These are phyloP conservation scores for Cladophialophora bantiana DNA, from an alignment of 2,329 filamentous ascomycete species.

Conservation along the genomic window DNA sequence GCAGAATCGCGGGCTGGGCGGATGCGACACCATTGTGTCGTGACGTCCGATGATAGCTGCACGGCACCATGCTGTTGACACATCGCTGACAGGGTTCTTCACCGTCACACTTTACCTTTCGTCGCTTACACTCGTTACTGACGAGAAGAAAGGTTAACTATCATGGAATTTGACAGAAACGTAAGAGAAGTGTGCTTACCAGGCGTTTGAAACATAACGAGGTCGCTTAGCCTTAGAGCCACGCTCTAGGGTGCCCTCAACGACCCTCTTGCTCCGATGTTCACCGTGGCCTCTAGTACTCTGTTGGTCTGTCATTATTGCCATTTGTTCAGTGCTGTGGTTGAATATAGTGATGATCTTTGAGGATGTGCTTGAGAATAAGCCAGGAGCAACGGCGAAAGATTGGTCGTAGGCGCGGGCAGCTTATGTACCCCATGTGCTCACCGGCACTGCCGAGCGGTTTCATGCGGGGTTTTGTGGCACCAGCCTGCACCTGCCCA, in stretches of 20 bases:
- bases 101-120: conserved; percentile 78
- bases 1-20: not conserved
- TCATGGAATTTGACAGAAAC: not conserved
- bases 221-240: conserved; percentile 6
- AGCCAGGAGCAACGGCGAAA: too few relatives aligned
- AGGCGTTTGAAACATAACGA: conserved; percentile 23
- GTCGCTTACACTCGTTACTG: conserved; percentile 76
- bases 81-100: conserved; percentile 72
- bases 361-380: not conserved
- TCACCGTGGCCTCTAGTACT: not conserved
- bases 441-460: too few relatives aligned
- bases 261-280: not conserved
- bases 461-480: too few relatives aligned
- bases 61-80: conserved; percentile 40
- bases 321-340: not conserved
- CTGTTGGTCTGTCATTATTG: not conserved
- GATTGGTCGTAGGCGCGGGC: too few relatives aligned
- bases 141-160: not conserved
- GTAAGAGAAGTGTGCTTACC: conserved; percentile 7
- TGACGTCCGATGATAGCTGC: conserved; percentile 15
- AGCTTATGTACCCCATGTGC: too few relatives aligned
- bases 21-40: conserved; percentile 3
- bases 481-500: too few relatives aligned
- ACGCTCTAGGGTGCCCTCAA: not conserved
- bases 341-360: not conserved